Evolutionary conservation across 768 basidiomycete genomes (phyloP), one percentile per base, ranked within the genome.

Genomic region (Paxillus rubicundulus): DNA sequence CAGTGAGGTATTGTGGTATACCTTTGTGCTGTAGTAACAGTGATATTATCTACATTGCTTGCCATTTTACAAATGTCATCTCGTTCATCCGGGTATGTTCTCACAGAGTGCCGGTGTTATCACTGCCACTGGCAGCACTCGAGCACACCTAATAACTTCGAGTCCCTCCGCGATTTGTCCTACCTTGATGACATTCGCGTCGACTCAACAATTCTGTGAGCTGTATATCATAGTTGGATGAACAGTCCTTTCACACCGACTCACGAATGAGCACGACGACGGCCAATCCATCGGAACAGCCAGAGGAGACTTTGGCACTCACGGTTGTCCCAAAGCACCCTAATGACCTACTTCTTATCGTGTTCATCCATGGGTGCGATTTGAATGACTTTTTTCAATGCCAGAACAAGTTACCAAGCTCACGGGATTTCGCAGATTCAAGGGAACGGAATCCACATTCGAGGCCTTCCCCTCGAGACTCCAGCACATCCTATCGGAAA

Each of bases 351-450:
- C 70, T 92, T 4, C 76, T 92, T 34, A 64, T 90, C 50, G 72
- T 92, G 36, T 92, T 90, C 63, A 85, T 92, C 27, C 91, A 92
- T 59, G 91, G 90, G 66, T 91, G 79, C 79, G 58, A 42, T 32
- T 3, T 18, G 27, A 16, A 41, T 18, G 44, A 37, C 33, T n/a
- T 3, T 6, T 6, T 9, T 17, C n/a, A n/a, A n/a, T 24, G 10
- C 24, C 24, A 24, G 12, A 5, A n/a, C 17, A 9, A 16, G 18
- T 12, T 42, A 37, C 20, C 33, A 5, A 47, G 18, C 59, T 60
- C 45, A 60, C 49, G 8, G 5, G 6, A 30, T 37, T 13, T 27
- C 14, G 27, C 30, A 80, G 81, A 16, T 81, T 84, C 66, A 80
- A 81, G 50, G 82, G 82, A 20, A 75, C 78, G 24, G 86, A 91